Conservation (phyloP, 305 asterid genomes). For the Nicotiana rustica region DNA sequence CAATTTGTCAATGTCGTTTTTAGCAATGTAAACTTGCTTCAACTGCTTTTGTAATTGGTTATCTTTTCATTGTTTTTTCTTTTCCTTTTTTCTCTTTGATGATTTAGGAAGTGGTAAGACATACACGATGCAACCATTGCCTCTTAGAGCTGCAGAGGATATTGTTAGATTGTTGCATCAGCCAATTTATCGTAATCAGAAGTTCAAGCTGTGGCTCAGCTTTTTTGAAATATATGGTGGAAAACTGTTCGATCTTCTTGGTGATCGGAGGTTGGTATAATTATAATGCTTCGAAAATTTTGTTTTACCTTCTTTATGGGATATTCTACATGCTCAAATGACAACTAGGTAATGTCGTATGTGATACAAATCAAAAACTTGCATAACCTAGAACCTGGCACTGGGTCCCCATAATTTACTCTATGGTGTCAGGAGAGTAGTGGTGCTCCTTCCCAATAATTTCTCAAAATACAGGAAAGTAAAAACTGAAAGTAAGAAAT, state of each 20-base stretch:
- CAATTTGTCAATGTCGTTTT: constrained; percentile 1
- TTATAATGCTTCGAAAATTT: constrained; percentile 23
- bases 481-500: constrained; percentile 1
- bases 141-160: constrained; percentile 90
- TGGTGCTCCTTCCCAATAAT: constrained; percentile 14
- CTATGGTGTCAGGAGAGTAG: constrained; percentile 20
- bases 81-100: constrained; percentile 34
- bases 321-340: neutral
- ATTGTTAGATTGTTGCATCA: constrained; percentile 86
- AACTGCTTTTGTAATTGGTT: constrained; percentile 28
- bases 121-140: constrained; percentile 97
- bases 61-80: constrained; percentile 3
- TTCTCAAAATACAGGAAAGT: neutral
- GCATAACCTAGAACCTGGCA: constrained; percentile 20
- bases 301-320: neutral
- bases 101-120: constrained; percentile 97
- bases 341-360: neutral
- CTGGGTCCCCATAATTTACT: neutral
- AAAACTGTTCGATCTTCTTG: constrained; percentile 90
- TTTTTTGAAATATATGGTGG: constrained; percentile 99
- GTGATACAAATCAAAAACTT: constrained; percentile 18
- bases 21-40: constrained; percentile 23
- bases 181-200: constrained; percentile 89
- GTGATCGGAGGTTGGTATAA: constrained; percentile 84
- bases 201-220: constrained; percentile 86